Conservation (phyloP, 148 eudicot genomes). For the Talinum fruticosum region DNA sequence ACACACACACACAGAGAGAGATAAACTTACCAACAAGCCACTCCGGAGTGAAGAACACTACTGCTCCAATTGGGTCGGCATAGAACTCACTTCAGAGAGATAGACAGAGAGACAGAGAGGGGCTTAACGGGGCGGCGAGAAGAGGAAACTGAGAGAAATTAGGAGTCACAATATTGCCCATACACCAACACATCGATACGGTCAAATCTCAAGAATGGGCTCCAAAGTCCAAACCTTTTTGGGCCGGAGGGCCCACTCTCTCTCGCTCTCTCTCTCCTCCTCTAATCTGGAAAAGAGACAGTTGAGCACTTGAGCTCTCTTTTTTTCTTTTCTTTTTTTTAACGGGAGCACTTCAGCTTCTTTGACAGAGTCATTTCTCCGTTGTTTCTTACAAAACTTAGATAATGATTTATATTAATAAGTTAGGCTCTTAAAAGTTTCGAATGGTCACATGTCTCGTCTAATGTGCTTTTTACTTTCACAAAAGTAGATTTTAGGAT, state of each 20-base stretch:
- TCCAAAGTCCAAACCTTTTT: background rate
- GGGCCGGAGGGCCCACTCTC: background rate
- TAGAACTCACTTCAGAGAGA: background rate
- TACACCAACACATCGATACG: background rate
- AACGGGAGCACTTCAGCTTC: too few species aligned
- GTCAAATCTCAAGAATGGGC: background rate
- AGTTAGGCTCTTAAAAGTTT: too few species aligned
- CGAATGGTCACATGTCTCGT: too few species aligned
- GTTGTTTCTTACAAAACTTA: too few species aligned
- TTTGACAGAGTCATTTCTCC: too few species aligned
- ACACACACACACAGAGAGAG: background rate
- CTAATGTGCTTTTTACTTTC: too few species aligned
- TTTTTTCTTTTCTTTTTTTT: too few species aligned
- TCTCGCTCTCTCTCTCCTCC: background rate
- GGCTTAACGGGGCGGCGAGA: background rate
- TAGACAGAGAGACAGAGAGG: constrained; percentile 6
- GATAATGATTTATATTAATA: too few species aligned
- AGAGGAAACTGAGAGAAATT: background rate
- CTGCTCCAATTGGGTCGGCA: background rate
- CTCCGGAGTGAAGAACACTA: background rate
- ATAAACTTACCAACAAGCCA: background rate
- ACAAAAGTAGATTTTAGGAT: too few species aligned
- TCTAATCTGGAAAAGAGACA: background rate
- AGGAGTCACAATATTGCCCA: background rate
- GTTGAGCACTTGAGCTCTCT: background rate